Evolutionary conservation across 768 basidiomycete species (phyloP), one percentile per base, ranked within the genome.

Genomic region (Russula brevipes): DNA sequence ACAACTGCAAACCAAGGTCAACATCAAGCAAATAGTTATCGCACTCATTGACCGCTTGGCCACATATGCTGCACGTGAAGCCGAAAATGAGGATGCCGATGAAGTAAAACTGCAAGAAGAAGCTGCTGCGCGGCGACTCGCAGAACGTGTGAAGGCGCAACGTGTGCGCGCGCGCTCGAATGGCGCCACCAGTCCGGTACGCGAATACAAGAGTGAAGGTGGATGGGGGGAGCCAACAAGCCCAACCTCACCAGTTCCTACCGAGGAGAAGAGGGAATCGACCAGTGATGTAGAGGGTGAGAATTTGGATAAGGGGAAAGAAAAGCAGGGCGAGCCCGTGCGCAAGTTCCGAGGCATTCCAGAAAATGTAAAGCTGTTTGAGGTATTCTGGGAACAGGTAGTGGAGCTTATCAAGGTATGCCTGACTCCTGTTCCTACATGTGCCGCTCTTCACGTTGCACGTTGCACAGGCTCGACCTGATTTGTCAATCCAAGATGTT

Each of bases 381-480:
- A 99, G 72, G 94, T 98, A 11, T 99, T 98, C 73, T 99, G 97
- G 96, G 87, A 90, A 66, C 97, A 99, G 73, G 93, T 98, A 5
- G 95, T 98, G 11, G 89, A 97, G 72, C 84, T 99, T 33, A 95
- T 99, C 80, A 97, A 95, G 84, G 94, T 92, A 68, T 47, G 54
- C 5, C 16, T n/a, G 0, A 7, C 24, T 39, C 35, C 19, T 58
- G 31, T 36, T 38, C 11, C 14, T 30, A 62, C n/a, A 35, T 24
- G 2, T 49, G 38, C 0, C 16, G 8, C 61, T 35, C 24, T 50
- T 72, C 45, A 50, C 39, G 38, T 36, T 11, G 36, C 45, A 50
- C 39, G 38, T 36, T 11, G 36, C 17, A 51, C 52, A 96, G 94
- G 95, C 96, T 64, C 89, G 97, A 64, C 97, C 97, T 12, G 97